Evolutionary conservation across 352 stramenopile species (phyloP).

Genomic region (Phytopythium boreale): DNA sequence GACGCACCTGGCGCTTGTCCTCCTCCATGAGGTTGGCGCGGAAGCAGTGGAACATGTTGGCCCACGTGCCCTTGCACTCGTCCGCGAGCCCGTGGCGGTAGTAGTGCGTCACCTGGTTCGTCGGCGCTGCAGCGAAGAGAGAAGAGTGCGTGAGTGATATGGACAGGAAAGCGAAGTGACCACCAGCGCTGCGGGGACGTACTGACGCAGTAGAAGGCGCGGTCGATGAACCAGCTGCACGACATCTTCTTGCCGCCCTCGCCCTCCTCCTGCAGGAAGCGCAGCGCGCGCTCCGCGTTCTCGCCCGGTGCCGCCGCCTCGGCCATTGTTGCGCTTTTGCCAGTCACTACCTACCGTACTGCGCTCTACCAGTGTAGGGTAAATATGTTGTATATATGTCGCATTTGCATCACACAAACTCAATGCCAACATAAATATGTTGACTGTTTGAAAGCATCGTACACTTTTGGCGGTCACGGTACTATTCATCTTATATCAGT

Average conservation of each 20-base stretch:
- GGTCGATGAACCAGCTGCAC: constrained; percentile 78
- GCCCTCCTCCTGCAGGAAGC: constrained; percentile 54
- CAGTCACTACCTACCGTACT: background rate
- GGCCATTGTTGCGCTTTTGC: background rate
- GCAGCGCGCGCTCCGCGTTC: constrained; percentile 57
- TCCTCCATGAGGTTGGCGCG: constrained; percentile 78
- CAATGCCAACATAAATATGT: no score
- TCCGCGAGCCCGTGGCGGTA: constrained; percentile 71
- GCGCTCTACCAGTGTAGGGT: no score
- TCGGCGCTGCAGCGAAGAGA: constrained; percentile 34
- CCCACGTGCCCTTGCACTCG: constrained; percentile 79
- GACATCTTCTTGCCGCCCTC: constrained; percentile 48
- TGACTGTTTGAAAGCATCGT: no score
- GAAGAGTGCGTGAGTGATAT: no score
- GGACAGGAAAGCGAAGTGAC: no score
- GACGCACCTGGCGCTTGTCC: constrained; percentile 49
- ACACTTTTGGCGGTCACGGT: no score
- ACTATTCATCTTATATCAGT: background rate
- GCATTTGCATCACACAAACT: background rate
- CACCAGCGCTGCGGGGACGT: no score
- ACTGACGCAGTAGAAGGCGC: constrained; percentile 84
- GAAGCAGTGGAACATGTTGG: constrained; percentile 81
- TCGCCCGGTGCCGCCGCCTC: constrained; percentile 11
- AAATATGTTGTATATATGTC: background rate
- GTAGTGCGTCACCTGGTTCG: constrained; percentile 81